A percentile compares a stretch with the other conserved stretches of the same genome.
These are phyloP conservation scores for Melanomma pulvis-pyrius DNA, from an alignment of 495 filamentous ascomycete genomes.

Conservation along the genomic window DNA sequence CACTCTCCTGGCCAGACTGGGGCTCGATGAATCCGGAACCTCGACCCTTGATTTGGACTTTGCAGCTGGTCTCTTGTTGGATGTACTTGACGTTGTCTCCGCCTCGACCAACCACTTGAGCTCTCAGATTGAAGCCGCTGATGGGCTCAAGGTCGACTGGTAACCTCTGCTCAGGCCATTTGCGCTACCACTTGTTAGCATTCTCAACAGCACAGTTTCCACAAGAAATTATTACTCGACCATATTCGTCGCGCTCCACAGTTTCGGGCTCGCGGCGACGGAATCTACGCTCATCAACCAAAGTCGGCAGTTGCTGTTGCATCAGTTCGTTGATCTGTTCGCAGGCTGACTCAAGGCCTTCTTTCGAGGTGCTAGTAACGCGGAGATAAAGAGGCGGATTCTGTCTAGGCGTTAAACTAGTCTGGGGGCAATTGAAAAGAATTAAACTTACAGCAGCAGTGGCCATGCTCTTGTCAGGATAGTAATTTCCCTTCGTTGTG, in stretches of 20 bases:
- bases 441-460: constrained; percentile 74
- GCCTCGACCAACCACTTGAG: constrained; percentile 91
- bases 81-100: constrained; percentile 97
- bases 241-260: constrained; percentile 93
- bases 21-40: constrained; percentile 94
- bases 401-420: constrained; percentile 49
- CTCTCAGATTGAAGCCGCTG: constrained; percentile 93
- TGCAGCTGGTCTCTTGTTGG: constrained; percentile 88
- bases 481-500: constrained; percentile 94
- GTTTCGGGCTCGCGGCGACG: constrained; percentile 82
- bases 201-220: background rate
- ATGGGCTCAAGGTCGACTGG: constrained; percentile 87
- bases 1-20: constrained; percentile 80
- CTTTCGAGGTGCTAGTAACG: constrained; percentile 89
- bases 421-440: background rate
- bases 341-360: constrained; percentile 86
- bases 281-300: constrained; percentile 94
- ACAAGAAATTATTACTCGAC: constrained; percentile 61
- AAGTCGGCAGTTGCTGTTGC: constrained; percentile 92
- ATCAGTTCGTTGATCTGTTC: constrained; percentile 87
- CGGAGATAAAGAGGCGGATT: constrained; percentile 94
- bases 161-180: constrained; percentile 98
- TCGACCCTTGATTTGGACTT: constrained; percentile 96
- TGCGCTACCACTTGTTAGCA: constrained; percentile 65
- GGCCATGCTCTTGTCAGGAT: constrained; percentile 96